Base-by-base conservation (phyloP, 2,329 filamentous ascomycete species). In the Aspergillus hortae region DNA sequence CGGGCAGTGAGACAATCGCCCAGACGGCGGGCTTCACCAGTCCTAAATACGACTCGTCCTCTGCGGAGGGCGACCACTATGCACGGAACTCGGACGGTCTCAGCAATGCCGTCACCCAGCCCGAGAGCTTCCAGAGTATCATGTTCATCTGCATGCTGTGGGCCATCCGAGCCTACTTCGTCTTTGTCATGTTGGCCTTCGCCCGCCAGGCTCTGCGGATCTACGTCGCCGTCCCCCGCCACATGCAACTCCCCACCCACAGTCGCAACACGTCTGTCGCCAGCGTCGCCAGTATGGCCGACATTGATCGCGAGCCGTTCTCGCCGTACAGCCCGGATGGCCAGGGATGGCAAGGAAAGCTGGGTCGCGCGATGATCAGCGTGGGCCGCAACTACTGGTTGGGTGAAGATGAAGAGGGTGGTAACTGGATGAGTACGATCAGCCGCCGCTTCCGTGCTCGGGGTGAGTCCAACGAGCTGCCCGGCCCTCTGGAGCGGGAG, bases 321-420 rank as follows among this genome's bases (percentile, higher is more conserved):
- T 81, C 82, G 0, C 73, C 76, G 30, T 84, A 82, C 47, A 81
- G 84, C 42, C 83, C 86, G n/a, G 85, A 89, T 51, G 90, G 90
- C 10, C 80, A 87, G 56, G 91, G 91, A 15, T 91, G 88, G 83
- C 81, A 81, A 68, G 92, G 91, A 32, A 85, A 83, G 62, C 65
- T 95, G 10, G 92, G 91, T n/a, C 81, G 92, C 47, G 66, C 81
- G 30, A 89, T 96, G 88, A 79, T 95, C 25, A 80, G 80, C 9
- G 77, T 90, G 21, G 88, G 88, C 36, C 82, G 82, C 58, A 80
- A 79, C 52, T 96, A 95, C 74, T 96, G 92, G 91, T 76, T 95
- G 14, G 88, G 88, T 30, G 71, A 74, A 55, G 83, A 83, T 55
- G 74, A 82, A 49, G 73, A 83, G 51, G 82, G 49, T 14, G 51